phyloP scores from a whole-genome alignment of 176 grass and related monocot species.

The Bromus sterilis region DNA sequence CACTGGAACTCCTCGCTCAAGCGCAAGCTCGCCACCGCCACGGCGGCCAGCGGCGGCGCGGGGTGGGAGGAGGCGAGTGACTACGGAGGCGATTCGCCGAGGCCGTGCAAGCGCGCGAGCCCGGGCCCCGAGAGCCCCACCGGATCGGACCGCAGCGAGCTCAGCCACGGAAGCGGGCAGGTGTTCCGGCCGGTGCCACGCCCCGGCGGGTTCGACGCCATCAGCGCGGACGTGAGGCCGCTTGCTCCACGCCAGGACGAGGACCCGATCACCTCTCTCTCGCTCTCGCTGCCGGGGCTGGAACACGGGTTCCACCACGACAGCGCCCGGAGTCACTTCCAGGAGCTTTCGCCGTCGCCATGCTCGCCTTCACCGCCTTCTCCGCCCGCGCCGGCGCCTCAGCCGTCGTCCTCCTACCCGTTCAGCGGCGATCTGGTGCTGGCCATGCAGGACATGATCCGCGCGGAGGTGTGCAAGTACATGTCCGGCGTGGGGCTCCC shows the following conservation, averaged over 20 bases:
- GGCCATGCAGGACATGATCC: slow-evolving; percentile 85
- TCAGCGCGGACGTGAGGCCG: neutral
- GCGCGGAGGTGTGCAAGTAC: slow-evolving; percentile 75
- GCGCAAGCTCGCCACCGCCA: slow-evolving; percentile 36
- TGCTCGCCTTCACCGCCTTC: neutral
- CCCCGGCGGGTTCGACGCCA: slow-evolving; percentile 34
- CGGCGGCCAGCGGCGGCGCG: neutral
- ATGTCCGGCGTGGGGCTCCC: slow-evolving; percentile 56
- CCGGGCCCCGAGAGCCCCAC: slow-evolving; percentile 50
- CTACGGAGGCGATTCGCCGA: neutral
- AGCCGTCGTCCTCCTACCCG: neutral
- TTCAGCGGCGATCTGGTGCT: slow-evolving; percentile 38
- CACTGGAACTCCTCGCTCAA: slow-evolving; percentile 98
- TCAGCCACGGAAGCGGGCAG: slow-evolving; percentile 40
- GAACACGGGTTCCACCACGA: slow-evolving; percentile 37
- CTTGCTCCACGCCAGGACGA: neutral
- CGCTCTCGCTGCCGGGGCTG: slow-evolving; percentile 58
- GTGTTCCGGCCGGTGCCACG: slow-evolving; percentile 54
- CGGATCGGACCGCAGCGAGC: slow-evolving; percentile 70
- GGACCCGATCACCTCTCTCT: slow-evolving; percentile 68
- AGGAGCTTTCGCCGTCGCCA: slow-evolving; percentile 29
- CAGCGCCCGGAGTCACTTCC: slow-evolving; percentile 42
- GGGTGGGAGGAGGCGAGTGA: neutral
- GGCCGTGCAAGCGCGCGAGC: slow-evolving; percentile 46
- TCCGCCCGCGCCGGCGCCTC: neutral